Base-by-base conservation (phyloP, 2,329 filamentous ascomycete genomes). In the Nectriaceae sp. region DNA sequence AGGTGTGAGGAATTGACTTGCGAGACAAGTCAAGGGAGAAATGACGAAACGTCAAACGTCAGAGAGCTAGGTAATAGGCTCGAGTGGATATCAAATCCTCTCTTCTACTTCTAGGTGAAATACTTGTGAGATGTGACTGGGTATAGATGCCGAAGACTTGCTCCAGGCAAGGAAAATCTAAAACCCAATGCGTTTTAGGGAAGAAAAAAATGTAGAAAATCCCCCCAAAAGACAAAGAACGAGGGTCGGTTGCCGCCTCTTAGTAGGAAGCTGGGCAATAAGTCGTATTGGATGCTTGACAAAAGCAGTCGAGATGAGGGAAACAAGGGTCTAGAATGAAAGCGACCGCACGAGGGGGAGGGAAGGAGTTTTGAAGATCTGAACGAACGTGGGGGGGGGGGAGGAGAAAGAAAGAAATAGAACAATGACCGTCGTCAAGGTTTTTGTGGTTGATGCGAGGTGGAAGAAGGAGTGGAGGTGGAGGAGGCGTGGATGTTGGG, bases 61-160 rank as follows among this genome's bases (percentile, higher is more conserved):
- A 46, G 44, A 52, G 42, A 29, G 44, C 42, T 37, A 47, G 26
- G 42, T 31, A 44, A 47, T 33, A 40, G 52, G 31, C 55, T 46
- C 51, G 51, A 50, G 46, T 45, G 53, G 55, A 63, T 63, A 50
- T 63, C 60, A 61, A 63, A 63, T 56, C 58, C 56, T 47, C 44
- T 40, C 43, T 53, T 46, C 49, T 50, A 49, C 44, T 39, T 49
- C 35, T 41, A 18, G 47, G 48, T 48, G 47, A 41, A 40, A 46
- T 50, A 39, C 37, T 46, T 29, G 31, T 40, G 37, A 18, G 37
- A 19, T 19, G 33, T 29, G 33, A 18, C 18, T 56, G 46, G 47
- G 48, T 49, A 46, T 24, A 37, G 53, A 38, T 52, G 53, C 50
- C 52, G 52, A 50, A 60, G 56, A 42, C 55, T 63, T 43, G 60